A percentile compares a stretch with the other conserved stretches of the same genome.
Evolutionary conservation across 192 early-diverging fungal species (phyloP).

Genomic region (Coemansia aciculifera): DNA sequence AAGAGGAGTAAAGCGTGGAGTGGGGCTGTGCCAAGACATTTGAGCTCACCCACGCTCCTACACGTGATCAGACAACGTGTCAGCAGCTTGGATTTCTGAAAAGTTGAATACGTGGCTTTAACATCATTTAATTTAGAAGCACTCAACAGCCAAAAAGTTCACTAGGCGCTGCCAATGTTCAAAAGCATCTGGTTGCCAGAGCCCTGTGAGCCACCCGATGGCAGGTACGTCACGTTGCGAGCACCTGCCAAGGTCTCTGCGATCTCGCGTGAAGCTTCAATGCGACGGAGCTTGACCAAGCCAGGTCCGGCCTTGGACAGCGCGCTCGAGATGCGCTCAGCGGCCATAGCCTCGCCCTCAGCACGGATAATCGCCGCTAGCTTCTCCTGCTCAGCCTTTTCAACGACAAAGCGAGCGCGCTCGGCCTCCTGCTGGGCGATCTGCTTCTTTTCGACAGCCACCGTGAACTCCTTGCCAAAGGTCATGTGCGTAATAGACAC

Average conservation of each 20-base stretch:
- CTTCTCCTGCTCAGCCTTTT: conserved; percentile 99
- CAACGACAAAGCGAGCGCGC: conserved; percentile 96
- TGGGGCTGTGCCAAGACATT: neutral
- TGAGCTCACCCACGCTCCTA: neutral
- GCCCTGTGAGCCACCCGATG: conserved; percentile 53
- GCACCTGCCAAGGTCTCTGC: conserved; percentile 80
- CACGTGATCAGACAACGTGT: conserved; percentile 7
- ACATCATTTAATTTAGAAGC: neutral
- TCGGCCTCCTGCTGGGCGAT: conserved; percentile 99
- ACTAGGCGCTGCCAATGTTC: conserved; percentile 61
- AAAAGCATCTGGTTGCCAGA: conserved; percentile 74
- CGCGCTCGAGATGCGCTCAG: conserved; percentile 86
- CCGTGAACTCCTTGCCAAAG: conserved; percentile 98
- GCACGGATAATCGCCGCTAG: conserved; percentile 94
- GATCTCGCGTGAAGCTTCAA: conserved; percentile 97
- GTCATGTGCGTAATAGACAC: conserved; percentile 99
- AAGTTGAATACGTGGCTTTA: neutral
- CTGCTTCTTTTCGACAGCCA: conserved; percentile 97
- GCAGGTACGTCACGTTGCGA: conserved; percentile 91
- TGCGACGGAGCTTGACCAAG: conserved; percentile 91
- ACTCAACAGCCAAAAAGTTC: neutral
- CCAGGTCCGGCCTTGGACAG: conserved; percentile 91
- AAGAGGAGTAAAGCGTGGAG: neutral
- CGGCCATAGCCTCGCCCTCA: conserved; percentile 94
- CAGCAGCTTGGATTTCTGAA: neutral